Conservation (phyloP, 1,284 basidiomycete species). For the Coniferiporia weirii region DNA sequence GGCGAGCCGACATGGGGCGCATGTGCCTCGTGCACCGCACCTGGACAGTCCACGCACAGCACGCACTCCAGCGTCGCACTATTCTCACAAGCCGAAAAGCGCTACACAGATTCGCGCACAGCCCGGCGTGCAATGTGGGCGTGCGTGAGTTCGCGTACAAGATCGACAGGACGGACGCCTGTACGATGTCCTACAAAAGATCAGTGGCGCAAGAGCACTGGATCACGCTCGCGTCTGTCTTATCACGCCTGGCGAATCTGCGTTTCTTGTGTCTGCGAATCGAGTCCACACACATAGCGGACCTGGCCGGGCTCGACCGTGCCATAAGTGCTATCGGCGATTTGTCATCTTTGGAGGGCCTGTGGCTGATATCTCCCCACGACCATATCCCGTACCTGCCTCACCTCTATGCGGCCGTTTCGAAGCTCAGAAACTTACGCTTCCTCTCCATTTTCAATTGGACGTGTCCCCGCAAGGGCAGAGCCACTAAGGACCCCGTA, state of each 20-base stretch:
- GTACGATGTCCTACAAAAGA: constrained; percentile 4
- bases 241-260: constrained; percentile 2
- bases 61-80: constrained; percentile 2
- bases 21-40: constrained; percentile 11
- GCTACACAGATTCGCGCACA: constrained; percentile 3
- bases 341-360: constrained; percentile 4
- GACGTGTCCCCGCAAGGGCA: background rate
- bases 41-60: constrained; percentile 8
- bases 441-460: constrained; percentile 9
- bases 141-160: constrained; percentile 13
- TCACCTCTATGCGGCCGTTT: constrained; percentile 1
- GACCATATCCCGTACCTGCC: constrained; percentile 10
- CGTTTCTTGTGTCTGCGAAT: constrained; percentile 7
- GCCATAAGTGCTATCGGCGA: constrained; percentile 1
- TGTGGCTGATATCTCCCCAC: constrained; percentile 4
- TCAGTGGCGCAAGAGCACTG: constrained; percentile 9
- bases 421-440: constrained; percentile 2
- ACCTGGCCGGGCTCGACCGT: constrained; percentile 3
- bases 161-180: background rate
- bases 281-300: constrained; percentile 5
- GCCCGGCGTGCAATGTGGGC: constrained; percentile 1
- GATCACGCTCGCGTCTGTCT: constrained; percentile 8
- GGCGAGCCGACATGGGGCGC: background rate
- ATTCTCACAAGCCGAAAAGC: background rate
- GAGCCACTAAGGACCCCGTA: background rate